These are phyloP conservation scores for Lignosus rhinocerotis DNA, from an alignment of 1,284 basidiomycete genomes.

Conservation along the genomic window DNA sequence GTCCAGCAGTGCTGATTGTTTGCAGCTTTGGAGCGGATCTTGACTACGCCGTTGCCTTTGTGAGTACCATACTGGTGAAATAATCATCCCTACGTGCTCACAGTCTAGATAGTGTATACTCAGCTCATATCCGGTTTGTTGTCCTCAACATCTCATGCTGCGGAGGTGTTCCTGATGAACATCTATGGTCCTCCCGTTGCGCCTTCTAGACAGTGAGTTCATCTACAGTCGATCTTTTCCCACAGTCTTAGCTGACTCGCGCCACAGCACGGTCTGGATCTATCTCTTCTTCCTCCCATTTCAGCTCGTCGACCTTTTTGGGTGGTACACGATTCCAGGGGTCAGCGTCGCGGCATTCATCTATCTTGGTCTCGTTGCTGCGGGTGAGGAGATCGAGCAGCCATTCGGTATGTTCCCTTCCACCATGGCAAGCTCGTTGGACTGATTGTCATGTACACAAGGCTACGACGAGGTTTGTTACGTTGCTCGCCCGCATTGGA, in stretches of 20 bases:
- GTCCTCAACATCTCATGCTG: not conserved
- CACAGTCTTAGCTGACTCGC: not conserved
- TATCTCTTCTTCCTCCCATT: conserved; percentile 71
- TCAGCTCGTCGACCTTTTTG: conserved; percentile 59
- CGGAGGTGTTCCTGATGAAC: not conserved
- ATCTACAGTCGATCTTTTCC: not conserved
- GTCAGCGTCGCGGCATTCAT: conserved; percentile 64
- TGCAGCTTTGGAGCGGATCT: conserved; percentile 53
- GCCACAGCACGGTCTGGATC: conserved; percentile 59
- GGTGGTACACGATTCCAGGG: conserved; percentile 60
- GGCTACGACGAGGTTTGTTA: conserved; percentile 54
- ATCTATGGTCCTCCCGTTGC: not conserved
- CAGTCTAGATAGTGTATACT: conserved; percentile 49
- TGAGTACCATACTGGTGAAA: conserved; percentile 35
- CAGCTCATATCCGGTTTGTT: conserved; percentile 55
- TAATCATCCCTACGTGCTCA: conserved; percentile 5
- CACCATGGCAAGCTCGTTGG: not conserved
- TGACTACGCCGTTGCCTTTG: conserved; percentile 68
- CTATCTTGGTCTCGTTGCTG: conserved; percentile 64
- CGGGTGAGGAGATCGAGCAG: conserved; percentile 69
- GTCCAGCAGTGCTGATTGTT: not conserved
- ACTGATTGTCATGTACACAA: conserved; percentile 29
- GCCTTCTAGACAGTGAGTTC: conserved; percentile 35
- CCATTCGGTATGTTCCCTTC: conserved; percentile 52
- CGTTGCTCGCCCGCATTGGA: too few species aligned